Conservation (phyloP, 306 rosid genomes). For the Hylodesmum podocarpum region DNA sequence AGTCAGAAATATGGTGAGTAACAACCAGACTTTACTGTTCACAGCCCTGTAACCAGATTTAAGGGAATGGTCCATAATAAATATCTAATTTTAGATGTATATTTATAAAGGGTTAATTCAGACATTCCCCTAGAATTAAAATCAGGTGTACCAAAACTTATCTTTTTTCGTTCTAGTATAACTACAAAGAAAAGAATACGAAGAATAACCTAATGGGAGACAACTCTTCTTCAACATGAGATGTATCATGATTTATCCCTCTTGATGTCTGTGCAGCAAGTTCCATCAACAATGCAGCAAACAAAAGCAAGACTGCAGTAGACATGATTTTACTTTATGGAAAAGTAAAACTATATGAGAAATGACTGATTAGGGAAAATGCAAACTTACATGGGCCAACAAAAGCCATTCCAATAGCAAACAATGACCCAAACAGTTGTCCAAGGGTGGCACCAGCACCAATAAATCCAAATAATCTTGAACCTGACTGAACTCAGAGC, state of each 20-base stretch:
- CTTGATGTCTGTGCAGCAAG: constrained; percentile 84
- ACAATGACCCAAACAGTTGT: constrained; percentile 88
- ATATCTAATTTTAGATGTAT: not conserved
- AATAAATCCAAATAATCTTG: constrained; percentile 95
- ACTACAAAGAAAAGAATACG: constrained; percentile 3
- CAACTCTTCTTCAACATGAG: constrained; percentile 53
- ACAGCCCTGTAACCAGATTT: not conserved
- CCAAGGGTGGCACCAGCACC: constrained; percentile 99
- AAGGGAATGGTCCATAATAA: not conserved
- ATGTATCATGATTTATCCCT: constrained; percentile 61
- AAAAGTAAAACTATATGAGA: constrained; percentile 11
- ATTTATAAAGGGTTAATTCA: not conserved
- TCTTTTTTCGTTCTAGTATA: constrained; percentile 5
- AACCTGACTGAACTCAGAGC: constrained; percentile 89
- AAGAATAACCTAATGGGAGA: constrained; percentile 70
- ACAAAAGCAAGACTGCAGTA: constrained; percentile 62
- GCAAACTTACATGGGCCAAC: constrained; percentile 82
- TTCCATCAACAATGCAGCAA: constrained; percentile 94
- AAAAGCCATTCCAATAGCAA: constrained; percentile 95
- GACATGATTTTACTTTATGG: constrained; percentile 8
- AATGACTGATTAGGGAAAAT: not conserved
- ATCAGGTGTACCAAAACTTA: not conserved
- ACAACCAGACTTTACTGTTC: not conserved
- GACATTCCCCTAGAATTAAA: not conserved
- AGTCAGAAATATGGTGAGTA: not conserved